Evolutionary conservation across 345 rosid species (phyloP).

Genomic region (Eucalyptus brandiana): DNA sequence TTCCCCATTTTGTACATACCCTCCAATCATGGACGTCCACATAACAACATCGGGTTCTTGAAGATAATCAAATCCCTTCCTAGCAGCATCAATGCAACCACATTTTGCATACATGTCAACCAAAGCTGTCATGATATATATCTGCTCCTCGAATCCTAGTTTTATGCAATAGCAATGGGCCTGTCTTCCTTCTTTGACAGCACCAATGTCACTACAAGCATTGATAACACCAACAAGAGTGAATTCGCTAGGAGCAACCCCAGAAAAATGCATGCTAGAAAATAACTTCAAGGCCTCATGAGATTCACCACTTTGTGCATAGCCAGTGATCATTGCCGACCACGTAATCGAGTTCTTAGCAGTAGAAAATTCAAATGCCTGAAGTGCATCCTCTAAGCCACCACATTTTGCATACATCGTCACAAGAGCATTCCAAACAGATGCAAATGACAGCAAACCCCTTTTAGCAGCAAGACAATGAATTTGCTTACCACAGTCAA

Average conservation of each 20-base stretch:
- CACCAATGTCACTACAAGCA: conserved; percentile 60
- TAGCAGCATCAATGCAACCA: conserved; percentile 40
- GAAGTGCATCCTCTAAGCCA: conserved; percentile 22
- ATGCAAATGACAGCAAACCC: conserved; percentile 23
- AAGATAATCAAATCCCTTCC: conserved; percentile 23
- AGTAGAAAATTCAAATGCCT: conserved; percentile 44
- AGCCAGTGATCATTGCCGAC: conserved; percentile 89
- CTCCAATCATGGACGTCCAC: conserved; percentile 69
- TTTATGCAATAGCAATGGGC: conserved; percentile 48
- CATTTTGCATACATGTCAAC: conserved; percentile 61
- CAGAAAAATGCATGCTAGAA: conserved; percentile 51
- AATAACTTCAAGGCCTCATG: conserved; percentile 24
- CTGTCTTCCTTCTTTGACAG: conserved; percentile 61
- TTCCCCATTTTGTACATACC: conserved; percentile 55
- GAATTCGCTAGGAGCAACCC: conserved; percentile 49
- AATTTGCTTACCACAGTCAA: conserved; percentile 28
- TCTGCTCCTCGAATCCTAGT: conserved; percentile 48
- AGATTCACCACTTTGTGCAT: conserved; percentile 51
- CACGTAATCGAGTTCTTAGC: conserved; percentile 68
- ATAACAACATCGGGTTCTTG: conserved; percentile 41
- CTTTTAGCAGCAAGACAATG: conserved; percentile 38
- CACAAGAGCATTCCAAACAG: conserved; percentile 58
- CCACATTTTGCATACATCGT: conserved; percentile 43
- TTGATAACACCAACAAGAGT: conserved; percentile 73
- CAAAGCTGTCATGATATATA: conserved; percentile 37